Base-by-base conservation (phyloP, 2,329 filamentous ascomycete genomes). In the Clonostachys sp. region DNA sequence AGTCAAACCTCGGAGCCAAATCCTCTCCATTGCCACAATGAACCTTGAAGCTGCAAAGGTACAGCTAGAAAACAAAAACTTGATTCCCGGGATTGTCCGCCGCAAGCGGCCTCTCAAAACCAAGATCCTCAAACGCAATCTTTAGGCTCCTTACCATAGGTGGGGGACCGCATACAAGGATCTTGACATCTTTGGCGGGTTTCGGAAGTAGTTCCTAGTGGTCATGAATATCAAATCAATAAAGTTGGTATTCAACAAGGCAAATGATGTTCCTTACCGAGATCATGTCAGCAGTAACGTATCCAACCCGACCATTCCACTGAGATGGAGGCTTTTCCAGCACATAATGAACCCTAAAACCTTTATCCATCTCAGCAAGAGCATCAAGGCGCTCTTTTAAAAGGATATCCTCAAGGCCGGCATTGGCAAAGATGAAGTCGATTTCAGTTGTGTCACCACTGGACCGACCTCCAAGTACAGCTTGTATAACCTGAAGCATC, bases 71-170 rank as follows among this genome's bases (percentile, higher is more conserved):
- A 63, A 89, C 91, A 75, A 99, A 99, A 57, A 99, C 89, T 71
- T 97, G 94, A 68, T 99, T 94, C 65, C 92, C 88, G 47, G 97
- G 84, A 82, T 97, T 97, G 84, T 91, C 96, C 60, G 97, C 91
- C 41, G 92, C 90, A 51, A 85, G 83, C 40, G 94, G 88, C 80
- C 97, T 97, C 63, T 89, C 81, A 77, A 87, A 99, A 49, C 94
- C 94, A 17, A 97, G 79, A 53, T 81, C 79, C 72, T 95, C 90
- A 44, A 91, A 86, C 6, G 90, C 82, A 81, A 97, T 97, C 87
- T 99, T 99, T 77, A 97, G 86, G 45, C 91, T 92, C 61, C 87
- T 88, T 54, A 97, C 81, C 94, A 99, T 99, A 44, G 94, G 94
- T 48, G 94, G 94, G 49, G 94, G 94, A 47, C 94, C 94, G 65